Evolutionary conservation across 2,329 filamentous ascomycete genomes (phyloP), one percentile per base, ranked within the genome.

Genomic region (Pseudocercospora eumusae): DNA sequence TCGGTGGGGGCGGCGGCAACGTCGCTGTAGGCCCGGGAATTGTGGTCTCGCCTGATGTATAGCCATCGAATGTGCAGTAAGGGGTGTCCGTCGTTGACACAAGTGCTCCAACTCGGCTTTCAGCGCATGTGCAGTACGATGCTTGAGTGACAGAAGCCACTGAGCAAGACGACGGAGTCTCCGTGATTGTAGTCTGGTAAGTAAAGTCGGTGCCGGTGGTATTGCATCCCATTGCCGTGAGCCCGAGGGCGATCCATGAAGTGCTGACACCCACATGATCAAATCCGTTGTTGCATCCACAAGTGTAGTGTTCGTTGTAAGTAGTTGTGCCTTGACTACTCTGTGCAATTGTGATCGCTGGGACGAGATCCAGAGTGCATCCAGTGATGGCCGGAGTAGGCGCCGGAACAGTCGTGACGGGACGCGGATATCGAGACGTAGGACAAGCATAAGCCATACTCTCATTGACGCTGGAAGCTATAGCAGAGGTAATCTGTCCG

Each of bases 391-490:
- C 11, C 36, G 8, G 11, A 4, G 18, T 42, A 18, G 36, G 36
- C 18, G 36, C 36, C 11, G 27, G 28, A n/a, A 54, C 27, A 4
- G 52, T 54, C n/a, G 52, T 54, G 20, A 54, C 28, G 9, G 52
- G 52, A 6, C 21, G 10, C 4, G 52, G 28, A 18, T 33, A 54
- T 40, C 18, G 27, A 21, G 52, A 5, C 10, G 15, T 54, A 2
- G 52, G 52, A 15, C 52, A 54, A 23, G 52, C 52, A 36, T 54
- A 54, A 10, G 15, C 52, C n/a, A 54, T 54, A 18, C 28, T 18
- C 15, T 18, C 27, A 1, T 8, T 6, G 18, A 33, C 10, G 9
- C 28, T 54, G 4, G 52, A 54, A 20, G 21, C 9, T 15, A 28
- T 15, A 18, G 52, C 52, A 28, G 27, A 15, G 5, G 28, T 23